phyloP scores from a whole-genome alignment of 2,329 filamentous ascomycete species.

The Pestalotiopsis sp. region DNA sequence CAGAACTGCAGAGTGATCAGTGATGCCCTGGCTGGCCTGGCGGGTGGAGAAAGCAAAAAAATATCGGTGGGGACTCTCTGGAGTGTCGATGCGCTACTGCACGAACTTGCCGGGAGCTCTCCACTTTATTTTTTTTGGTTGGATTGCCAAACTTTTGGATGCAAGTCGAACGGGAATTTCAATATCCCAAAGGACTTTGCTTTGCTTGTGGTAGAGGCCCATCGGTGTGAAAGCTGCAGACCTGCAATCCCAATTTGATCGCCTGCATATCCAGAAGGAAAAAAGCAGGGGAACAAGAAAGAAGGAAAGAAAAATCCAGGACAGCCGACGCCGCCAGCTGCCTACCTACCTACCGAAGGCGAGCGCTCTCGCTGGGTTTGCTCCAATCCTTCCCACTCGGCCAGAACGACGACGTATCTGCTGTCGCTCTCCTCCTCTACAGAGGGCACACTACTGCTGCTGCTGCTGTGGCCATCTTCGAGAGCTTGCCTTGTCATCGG shows the following conservation, averaged over 20 bases:
- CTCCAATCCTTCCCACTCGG: too few species aligned
- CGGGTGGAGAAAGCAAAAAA: background rate
- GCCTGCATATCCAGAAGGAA: background rate
- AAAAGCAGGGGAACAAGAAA: background rate
- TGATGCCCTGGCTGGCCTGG: background rate
- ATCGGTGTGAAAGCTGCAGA: background rate
- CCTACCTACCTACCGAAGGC: background rate
- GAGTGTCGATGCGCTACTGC: conserved; percentile 4
- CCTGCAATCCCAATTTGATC: background rate
- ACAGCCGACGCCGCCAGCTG: background rate
- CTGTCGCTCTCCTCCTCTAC: too few species aligned
- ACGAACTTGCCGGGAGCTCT: conserved; percentile 6
- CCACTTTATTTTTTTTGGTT: conserved; percentile 5
- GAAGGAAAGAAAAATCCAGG: background rate
- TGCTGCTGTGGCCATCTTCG: too few species aligned
- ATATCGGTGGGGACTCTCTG: conserved; percentile 1
- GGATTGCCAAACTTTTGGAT: background rate
- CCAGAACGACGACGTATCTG: too few species aligned
- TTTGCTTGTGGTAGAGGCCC: too few species aligned
- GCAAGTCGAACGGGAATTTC: background rate
- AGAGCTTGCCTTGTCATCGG: too few species aligned
- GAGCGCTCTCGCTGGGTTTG: background rate
- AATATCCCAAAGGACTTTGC: background rate
- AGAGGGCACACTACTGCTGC: too few species aligned
- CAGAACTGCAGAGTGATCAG: background rate